A percentile compares a stretch with the other conserved stretches of the same genome.
These are phyloP conservation scores for Macrolepiota fuliginosa DNA, from an alignment of 768 basidiomycete genomes.

Conservation along the genomic window DNA sequence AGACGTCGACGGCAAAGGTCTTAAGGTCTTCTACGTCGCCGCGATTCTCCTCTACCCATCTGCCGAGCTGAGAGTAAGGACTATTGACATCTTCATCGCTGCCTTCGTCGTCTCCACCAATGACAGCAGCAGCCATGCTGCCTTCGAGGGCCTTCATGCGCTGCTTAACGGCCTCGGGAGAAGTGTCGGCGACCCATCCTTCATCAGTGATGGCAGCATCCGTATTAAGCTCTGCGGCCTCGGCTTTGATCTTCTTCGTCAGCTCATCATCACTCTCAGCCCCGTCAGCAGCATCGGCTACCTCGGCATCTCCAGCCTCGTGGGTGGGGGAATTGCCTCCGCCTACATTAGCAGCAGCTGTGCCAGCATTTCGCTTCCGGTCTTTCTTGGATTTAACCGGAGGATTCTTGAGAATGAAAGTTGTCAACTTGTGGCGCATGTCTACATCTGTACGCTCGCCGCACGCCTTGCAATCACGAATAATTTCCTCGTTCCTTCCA, in stretches of 20 bases:
- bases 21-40: conserved; percentile 43
- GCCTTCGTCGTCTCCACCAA: conserved; percentile 82
- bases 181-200: conserved; percentile 92
- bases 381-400: conserved; percentile 84
- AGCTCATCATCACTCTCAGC: conserved; percentile 86
- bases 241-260: conserved; percentile 88
- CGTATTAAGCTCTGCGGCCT: conserved; percentile 72
- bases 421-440: conserved; percentile 95
- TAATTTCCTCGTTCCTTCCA: conserved; percentile 80
- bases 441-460: conserved; percentile 90
- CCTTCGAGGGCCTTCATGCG: conserved; percentile 72
- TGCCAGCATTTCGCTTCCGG: conserved; percentile 56
- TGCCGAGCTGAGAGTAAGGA: conserved; percentile 80
- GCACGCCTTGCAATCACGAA: conserved; percentile 98
- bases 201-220: conserved; percentile 63
- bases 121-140: conserved; percentile 50
- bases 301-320: conserved; percentile 30
- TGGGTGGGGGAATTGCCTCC: conserved; percentile 36
- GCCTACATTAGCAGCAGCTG: conserved; percentile 44
- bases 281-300: conserved; percentile 43
- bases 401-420: conserved; percentile 97
- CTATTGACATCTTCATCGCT: conserved; percentile 86
- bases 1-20: conserved; percentile 64
- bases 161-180: conserved; percentile 82
- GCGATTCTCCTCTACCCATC: conserved; percentile 79